A percentile compares a stretch with the other conserved stretches of the same genome.
These are phyloP conservation scores for Asterella californica DNA, from an alignment of 225 moss, liverwort and hornwort genomes.

Conservation along the genomic window DNA sequence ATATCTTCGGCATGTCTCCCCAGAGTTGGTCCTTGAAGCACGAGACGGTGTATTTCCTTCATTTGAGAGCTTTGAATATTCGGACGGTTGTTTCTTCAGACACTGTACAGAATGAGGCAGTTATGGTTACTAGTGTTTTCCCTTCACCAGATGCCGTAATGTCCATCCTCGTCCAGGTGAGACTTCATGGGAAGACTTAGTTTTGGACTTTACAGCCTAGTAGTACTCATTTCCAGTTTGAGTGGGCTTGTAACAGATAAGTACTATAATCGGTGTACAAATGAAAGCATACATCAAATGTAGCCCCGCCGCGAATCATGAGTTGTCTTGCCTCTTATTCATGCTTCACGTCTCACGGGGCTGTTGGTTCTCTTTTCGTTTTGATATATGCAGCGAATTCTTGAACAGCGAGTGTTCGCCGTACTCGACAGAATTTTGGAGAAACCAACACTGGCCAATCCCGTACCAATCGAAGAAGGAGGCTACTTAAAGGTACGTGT, in stretches of 20 bases:
- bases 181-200: not conserved
- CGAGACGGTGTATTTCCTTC: not conserved
- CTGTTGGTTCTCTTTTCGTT: slow-evolving; percentile 1
- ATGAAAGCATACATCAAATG: not conserved
- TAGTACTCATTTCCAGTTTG: not conserved
- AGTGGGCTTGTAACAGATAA: not conserved
- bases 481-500: slow-evolving; percentile 51
- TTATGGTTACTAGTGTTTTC: slow-evolving; percentile 66
- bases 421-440: slow-evolving; percentile 74
- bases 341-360: not conserved
- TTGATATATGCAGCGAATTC: slow-evolving; percentile 58
- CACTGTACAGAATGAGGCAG: slow-evolving; percentile 75
- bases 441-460: slow-evolving; percentile 66
- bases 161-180: slow-evolving; percentile 88
- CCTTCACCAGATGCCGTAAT: slow-evolving; percentile 82
- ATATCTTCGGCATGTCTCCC: not conserved
- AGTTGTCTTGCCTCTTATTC: not conserved
- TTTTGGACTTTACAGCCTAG: not conserved
- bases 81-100: slow-evolving; percentile 37
- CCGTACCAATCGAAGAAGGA: slow-evolving; percentile 54
- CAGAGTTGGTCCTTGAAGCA: not conserved
- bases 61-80: not conserved
- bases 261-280: not conserved
- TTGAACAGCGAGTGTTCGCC: slow-evolving; percentile 82
- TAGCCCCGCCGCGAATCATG: not conserved